phyloP scores from a whole-genome alignment of 768 basidiomycete species.

The Leucosporidium scottii region DNA sequence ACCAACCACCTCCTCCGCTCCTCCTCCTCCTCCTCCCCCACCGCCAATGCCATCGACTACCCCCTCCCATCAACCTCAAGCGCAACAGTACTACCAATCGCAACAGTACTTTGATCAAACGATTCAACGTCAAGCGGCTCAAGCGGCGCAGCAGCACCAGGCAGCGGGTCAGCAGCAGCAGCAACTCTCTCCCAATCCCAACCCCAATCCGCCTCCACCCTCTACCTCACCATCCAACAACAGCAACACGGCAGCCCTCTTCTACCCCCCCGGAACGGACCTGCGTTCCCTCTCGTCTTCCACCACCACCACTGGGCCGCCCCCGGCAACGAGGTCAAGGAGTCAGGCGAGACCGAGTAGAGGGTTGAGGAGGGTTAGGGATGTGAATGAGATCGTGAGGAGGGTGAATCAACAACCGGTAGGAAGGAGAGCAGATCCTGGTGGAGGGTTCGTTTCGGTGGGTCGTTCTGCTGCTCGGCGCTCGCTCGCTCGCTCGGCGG shows the following conservation, averaged over 20 bases:
- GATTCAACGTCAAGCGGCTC: not conserved
- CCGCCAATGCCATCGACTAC: not conserved
- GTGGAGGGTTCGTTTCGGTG: slow-evolving; percentile 66
- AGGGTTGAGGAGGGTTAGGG: slow-evolving; percentile 73
- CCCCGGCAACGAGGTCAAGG: no score
- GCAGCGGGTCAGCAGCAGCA: no score
- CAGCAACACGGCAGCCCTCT: not conserved
- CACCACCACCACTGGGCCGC: slow-evolving; percentile 1
- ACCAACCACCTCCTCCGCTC: slow-evolving; percentile 1
- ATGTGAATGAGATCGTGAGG: slow-evolving; percentile 57
- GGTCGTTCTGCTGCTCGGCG: slow-evolving; percentile 43
- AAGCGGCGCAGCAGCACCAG: not conserved
- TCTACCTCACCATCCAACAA: not conserved
- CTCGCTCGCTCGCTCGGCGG: not conserved
- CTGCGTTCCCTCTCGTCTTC: not conserved
- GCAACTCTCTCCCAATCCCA: no score
- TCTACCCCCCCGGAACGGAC: not conserved
- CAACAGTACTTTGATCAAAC: slow-evolving; percentile 11
- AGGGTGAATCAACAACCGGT: slow-evolving; percentile 53
- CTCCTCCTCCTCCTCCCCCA: not conserved
- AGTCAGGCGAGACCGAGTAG: not conserved
- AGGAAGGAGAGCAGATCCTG: slow-evolving; percentile 69
- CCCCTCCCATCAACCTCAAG: slow-evolving; percentile 11
- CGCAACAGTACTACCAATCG: slow-evolving; percentile 29
- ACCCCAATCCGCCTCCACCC: not conserved